These are phyloP conservation scores for Papiliotrema nemorosa DNA, from an alignment of 1,284 basidiomycete genomes.

Conservation along the genomic window DNA sequence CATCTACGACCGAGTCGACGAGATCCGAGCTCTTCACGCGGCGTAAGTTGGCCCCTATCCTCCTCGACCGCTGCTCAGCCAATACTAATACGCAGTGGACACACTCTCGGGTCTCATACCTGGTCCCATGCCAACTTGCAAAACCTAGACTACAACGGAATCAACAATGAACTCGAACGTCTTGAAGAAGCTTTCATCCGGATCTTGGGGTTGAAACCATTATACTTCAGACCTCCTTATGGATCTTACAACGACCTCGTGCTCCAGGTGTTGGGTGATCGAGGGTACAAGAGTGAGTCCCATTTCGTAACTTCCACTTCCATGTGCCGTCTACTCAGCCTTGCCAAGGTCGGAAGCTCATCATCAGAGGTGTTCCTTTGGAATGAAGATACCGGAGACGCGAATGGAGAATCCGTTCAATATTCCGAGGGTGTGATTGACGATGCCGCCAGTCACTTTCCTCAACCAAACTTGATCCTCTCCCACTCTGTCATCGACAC, in stretches of 20 bases:
- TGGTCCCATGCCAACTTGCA: slow-evolving; percentile 57
- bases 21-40: slow-evolving; percentile 27
- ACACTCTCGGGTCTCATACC: slow-evolving; percentile 58
- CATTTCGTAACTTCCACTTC: background rate
- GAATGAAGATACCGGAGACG: slow-evolving; percentile 40
- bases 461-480: slow-evolving; percentile 38
- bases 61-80: background rate
- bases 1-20: slow-evolving; percentile 53
- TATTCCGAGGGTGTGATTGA: slow-evolving; percentile 29
- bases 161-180: slow-evolving; percentile 50
- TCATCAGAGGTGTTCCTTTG: slow-evolving; percentile 45
- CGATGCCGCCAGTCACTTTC: slow-evolving; percentile 25
- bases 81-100: slow-evolving; percentile 36
- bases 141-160: slow-evolving; percentile 46
- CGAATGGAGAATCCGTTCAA: slow-evolving; percentile 31
- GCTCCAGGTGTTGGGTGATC: slow-evolving; percentile 50
- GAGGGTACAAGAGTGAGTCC: slow-evolving; percentile 48
- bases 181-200: slow-evolving; percentile 55
- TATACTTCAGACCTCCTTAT: slow-evolving; percentile 53
- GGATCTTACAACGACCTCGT: slow-evolving; percentile 57
- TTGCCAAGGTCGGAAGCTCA: background rate
- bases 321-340: background rate
- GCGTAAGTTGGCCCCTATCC: slow-evolving; percentile 15
- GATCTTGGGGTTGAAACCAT: slow-evolving; percentile 54
- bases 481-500: slow-evolving; percentile 32